Base-by-base conservation (phyloP, 2,329 filamentous ascomycete species). In the Phialophora macrospora region DNA sequence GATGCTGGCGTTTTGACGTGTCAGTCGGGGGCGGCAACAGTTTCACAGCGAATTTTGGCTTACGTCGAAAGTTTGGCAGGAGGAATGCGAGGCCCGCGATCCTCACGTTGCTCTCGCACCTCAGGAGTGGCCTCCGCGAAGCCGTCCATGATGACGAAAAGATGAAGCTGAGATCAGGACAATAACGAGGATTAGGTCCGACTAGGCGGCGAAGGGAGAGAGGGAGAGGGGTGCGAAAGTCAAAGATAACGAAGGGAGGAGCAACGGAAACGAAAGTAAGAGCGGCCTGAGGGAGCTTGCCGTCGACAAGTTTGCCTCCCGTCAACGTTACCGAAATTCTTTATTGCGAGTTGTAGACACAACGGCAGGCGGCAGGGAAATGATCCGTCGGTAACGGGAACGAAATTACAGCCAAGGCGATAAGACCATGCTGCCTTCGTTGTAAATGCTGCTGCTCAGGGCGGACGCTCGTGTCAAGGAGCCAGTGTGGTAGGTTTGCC, bases 1-100 rank as follows among this genome's bases (percentile, higher is more conserved):
- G 62, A 69, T 66, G 17, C 64, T 69, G 56, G 62, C 12, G 38
- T 26, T 14, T 7, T 22, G 14, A 28, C 38, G 12, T 8, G 52
- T 55, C 28, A 55, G 20, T 20, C 26, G n/a, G 34, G 11, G 30
- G 46, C 46, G 24, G 8, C 26, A 60, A 5, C 41, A 41, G 30
- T 12, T 8, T n/a, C 5, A 8, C 24, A 12, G 46, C 14, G 28
- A 8, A 24, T 17, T 34, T 12, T 2, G 17, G 5, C 64, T 59
- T 62, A 69, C 67, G 57, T 58, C 44, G 62, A 20, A n/a, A 67
- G 46, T 58, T 69, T 69, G 9, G 62, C 67, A 24, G 64, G 64
- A 59, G 67, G 65, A 24, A 69, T 69, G 11, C 65, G 65, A 51
- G 67, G 67, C 34, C 65, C 67, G 22, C 63, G 64, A 34, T 69